These are phyloP conservation scores for Cutaneotrichosporon sp. DNA, from an alignment of 1,284 basidiomycete species.

Conservation along the genomic window DNA sequence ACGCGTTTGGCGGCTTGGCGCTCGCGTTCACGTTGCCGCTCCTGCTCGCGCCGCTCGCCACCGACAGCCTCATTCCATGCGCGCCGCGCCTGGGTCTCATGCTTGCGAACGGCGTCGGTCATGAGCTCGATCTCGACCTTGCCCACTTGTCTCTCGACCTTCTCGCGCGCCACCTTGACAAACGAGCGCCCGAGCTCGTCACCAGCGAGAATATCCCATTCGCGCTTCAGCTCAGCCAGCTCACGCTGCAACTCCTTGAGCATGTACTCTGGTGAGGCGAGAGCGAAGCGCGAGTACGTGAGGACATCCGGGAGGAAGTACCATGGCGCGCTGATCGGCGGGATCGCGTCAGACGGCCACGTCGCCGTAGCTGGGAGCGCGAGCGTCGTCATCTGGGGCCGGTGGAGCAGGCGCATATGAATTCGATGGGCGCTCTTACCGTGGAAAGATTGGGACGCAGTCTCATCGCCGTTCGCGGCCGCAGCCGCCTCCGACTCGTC, in stretches of 20 bases:
- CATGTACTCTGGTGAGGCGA: conserved; percentile 84
- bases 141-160: conserved; percentile 71
- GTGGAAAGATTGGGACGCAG: too few relatives aligned
- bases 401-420: conserved; percentile 85
- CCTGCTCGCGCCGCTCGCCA: conserved; percentile 49
- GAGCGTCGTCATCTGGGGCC: conserved; percentile 92
- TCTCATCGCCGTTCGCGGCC: not conserved
- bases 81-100: conserved; percentile 44
- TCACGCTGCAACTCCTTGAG: conserved; percentile 71
- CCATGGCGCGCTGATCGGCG: conserved; percentile 82
- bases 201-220: conserved; percentile 61
- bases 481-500: conserved; percentile 36
- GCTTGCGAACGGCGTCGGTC: conserved; percentile 55
- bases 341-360: conserved; percentile 91
- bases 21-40: conserved; percentile 53
- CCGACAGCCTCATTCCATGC: conserved; percentile 47
- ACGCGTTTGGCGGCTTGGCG: conserved; percentile 36
- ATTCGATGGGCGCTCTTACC: conserved; percentile 51
- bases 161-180: conserved; percentile 72
- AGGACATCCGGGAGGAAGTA: conserved; percentile 93
- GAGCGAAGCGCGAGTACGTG: conserved; percentile 89
- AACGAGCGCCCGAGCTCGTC: conserved; percentile 78
- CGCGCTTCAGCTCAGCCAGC: conserved; percentile 63
- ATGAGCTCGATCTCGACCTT: conserved; percentile 70
- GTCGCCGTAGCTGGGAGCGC: conserved; percentile 86